Evolutionary conservation across 306 rosid species (phyloP).

Genomic region (Prunus mume): DNA sequence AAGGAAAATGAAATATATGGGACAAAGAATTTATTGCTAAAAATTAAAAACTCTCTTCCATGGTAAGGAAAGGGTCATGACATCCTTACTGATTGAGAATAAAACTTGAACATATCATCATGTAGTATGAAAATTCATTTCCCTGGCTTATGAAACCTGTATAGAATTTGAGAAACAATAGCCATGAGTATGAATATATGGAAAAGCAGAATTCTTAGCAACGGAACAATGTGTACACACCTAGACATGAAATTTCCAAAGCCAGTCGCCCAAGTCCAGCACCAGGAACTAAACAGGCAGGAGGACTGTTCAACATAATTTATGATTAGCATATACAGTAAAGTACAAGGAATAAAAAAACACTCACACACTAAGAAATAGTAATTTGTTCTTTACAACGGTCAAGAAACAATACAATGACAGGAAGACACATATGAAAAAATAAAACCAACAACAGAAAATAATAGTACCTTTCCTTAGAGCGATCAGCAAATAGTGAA

Average conservation of each 20-base stretch:
- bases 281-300: slow-evolving; percentile 98
- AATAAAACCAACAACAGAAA: slow-evolving; percentile 9
- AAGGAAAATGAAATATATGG: slow-evolving; percentile 6
- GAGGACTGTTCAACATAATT: slow-evolving; percentile 63
- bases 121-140: slow-evolving; percentile 96
- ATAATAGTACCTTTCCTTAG: slow-evolving; percentile 49
- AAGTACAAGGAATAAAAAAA: background rate
- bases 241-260: slow-evolving; percentile 84
- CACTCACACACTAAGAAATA: background rate
- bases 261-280: slow-evolving; percentile 99
- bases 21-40: slow-evolving; percentile 7
- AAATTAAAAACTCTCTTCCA: slow-evolving; percentile 8
- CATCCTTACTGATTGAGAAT: slow-evolving; percentile 86
- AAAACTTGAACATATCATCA: slow-evolving; percentile 99
- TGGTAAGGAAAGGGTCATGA: slow-evolving; percentile 1
- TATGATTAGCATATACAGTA: slow-evolving; percentile 25
- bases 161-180: slow-evolving; percentile 24
- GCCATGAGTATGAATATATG: slow-evolving; percentile 10
- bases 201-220: slow-evolving; percentile 7
- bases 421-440: slow-evolving; percentile 7
- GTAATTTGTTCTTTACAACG: background rate
- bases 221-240: slow-evolving; percentile 35
- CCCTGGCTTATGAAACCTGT: slow-evolving; percentile 95
- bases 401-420: slow-evolving; percentile 21
- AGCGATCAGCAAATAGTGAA: slow-evolving; percentile 61